Conservation (phyloP, 108 stramenopile genomes). For the Nitzschia sp. region DNA sequence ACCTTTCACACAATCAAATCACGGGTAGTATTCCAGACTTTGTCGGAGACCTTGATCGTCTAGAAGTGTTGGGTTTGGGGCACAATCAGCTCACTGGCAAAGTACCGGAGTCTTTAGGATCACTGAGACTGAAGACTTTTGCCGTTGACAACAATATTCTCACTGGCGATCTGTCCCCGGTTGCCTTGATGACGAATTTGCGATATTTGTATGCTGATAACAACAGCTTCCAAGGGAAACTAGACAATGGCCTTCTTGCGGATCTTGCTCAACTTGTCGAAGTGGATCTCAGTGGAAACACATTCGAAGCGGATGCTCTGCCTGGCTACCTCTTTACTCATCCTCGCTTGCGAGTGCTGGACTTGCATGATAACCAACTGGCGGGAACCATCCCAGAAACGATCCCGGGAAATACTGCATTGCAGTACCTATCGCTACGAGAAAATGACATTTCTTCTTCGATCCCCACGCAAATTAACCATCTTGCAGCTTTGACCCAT, state of each 20-base stretch:
- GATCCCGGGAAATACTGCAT: conserved; percentile 15
- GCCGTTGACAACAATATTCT: conserved; percentile 41
- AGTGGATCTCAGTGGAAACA: conserved; percentile 42
- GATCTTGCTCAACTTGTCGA: conserved; percentile 12
- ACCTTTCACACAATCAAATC: conserved; percentile 44
- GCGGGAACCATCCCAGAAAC: conserved; percentile 11
- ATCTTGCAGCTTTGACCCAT: conserved; percentile 18
- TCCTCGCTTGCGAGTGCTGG: conserved; percentile 7
- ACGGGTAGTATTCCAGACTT: conserved; percentile 41
- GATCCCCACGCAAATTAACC: conserved; percentile 33
- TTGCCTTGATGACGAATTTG: conserved; percentile 16
- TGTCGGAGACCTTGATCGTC: conserved; percentile 18
- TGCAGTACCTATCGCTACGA: conserved; percentile 31
- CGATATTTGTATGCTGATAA: conserved; percentile 35
- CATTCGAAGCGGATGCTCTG: conserved; percentile 4
- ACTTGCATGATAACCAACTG: conserved; percentile 24
- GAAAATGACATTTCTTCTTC: conserved; percentile 46
- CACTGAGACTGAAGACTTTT: conserved; percentile 33
- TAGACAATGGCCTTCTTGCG: conserved; percentile 23
- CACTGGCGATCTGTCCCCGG: conserved; percentile 24
- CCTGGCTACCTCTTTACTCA: conserved; percentile 22
- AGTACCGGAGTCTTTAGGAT: conserved; percentile 17
- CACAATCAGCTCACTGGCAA: conserved; percentile 36
- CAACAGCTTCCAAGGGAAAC: conserved; percentile 26
- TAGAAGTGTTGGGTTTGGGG: conserved; percentile 43